phyloP scores from a whole-genome alignment of 2,329 filamentous ascomycete species.

The Aspergillus pseudoterreus region DNA sequence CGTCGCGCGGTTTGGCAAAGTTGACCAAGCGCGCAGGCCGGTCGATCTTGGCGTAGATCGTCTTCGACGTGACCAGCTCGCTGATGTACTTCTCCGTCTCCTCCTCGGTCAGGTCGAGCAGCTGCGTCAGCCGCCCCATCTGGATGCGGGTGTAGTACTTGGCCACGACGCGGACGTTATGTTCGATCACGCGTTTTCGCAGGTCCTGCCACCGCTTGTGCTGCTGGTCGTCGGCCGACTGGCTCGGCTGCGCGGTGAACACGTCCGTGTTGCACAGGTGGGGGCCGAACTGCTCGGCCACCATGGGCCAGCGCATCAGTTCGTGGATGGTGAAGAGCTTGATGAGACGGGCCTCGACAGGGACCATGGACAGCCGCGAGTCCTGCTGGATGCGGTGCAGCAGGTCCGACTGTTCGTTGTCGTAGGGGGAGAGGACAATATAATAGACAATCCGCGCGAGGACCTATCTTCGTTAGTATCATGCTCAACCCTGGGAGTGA shows the following conservation, averaged over 20 bases:
- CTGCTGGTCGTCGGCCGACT: conserved; percentile 73
- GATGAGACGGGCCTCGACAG: conserved; percentile 78
- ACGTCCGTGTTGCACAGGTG: conserved; percentile 87
- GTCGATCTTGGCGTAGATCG: conserved; percentile 96
- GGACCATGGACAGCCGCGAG: conserved; percentile 71
- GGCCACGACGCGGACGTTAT: conserved; percentile 95
- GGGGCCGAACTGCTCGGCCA: conserved; percentile 81
- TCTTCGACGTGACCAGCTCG: conserved; percentile 94
- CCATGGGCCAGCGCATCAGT: conserved; percentile 96
- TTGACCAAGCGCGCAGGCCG: conserved; percentile 85
- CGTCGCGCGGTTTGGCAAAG: conserved; percentile 91
- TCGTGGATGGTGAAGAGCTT: conserved; percentile 94
- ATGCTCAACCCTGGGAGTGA: not conserved
- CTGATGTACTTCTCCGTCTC: conserved; percentile 99
- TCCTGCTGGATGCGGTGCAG: conserved; percentile 90
- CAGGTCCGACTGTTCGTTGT: conserved; percentile 97
- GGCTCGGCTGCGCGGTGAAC: conserved; percentile 64
- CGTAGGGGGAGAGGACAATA: conserved; percentile 90
- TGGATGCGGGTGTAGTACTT: conserved; percentile 99
- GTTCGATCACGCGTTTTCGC: conserved; percentile 97
- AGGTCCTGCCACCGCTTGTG: conserved; percentile 87
- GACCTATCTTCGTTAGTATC: conserved; percentile 53
- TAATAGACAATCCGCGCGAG: conserved; percentile 97
- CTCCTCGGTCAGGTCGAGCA: conserved; percentile 87
- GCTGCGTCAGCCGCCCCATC: conserved; percentile 82